A percentile compares a stretch with the other conserved stretches of the same genome.
These are phyloP conservation scores for Scolecobasidium constrictum DNA, from an alignment of 2,329 filamentous ascomycete genomes.

Conservation along the genomic window DNA sequence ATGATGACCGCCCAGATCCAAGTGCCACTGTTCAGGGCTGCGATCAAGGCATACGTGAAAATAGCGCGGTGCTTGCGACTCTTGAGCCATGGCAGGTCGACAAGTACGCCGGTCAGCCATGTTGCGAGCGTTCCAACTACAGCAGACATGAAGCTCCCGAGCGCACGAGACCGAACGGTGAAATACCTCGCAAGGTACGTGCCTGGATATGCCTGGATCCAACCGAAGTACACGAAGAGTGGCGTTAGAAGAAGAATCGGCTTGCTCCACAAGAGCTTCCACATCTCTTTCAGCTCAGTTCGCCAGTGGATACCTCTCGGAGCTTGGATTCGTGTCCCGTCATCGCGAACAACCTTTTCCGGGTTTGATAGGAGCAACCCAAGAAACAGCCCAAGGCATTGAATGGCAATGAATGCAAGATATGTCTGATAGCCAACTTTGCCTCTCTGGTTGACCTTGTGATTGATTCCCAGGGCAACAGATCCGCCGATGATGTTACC, in stretches of 20 bases:
- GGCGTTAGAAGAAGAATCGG: conserved; percentile 54
- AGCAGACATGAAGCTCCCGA: conserved; percentile 60
- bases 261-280: conserved; percentile 46
- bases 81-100: conserved; percentile 37
- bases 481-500: conserved; percentile 25
- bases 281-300: conserved; percentile 50
- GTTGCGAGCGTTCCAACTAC: conserved; percentile 55
- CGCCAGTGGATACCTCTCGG: conserved; percentile 45
- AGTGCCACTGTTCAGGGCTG: too few relatives aligned
- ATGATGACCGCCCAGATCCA: conserved; percentile 59
- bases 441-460: conserved; percentile 43
- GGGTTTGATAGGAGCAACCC: conserved; percentile 53
- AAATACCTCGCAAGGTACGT: conserved; percentile 61
- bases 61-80: conserved; percentile 41
- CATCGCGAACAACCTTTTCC: conserved; percentile 50
- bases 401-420: conserved; percentile 59
- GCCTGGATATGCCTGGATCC: conserved; percentile 60
- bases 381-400: conserved; percentile 52
- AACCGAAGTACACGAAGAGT: conserved; percentile 61
- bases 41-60: conserved; percentile 42
- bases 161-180: conserved; percentile 54
- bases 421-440: conserved; percentile 60
- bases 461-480: conserved; percentile 59
- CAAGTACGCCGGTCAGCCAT: conserved; percentile 54
- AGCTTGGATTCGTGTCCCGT: conserved; percentile 52